Evolutionary conservation across 2,329 filamentous ascomycete genomes (phyloP).

Genomic region (Colletotrichum navitas): DNA sequence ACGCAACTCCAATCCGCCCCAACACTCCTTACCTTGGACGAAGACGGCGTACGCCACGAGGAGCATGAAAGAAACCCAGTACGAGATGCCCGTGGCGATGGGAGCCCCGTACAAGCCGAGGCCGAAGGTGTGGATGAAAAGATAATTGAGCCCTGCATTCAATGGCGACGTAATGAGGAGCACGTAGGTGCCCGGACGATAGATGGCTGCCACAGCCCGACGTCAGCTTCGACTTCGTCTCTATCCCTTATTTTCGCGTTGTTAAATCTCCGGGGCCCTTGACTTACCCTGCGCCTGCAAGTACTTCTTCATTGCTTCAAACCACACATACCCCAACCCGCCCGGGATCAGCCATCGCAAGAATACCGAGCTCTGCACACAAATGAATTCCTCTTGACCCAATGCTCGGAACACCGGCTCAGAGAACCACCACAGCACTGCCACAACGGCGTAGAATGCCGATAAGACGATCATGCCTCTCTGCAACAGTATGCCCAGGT

Average conservation of each 20-base stretch:
- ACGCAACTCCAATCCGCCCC: conserved; percentile 77
- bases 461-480: conserved; percentile 79
- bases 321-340: conserved; percentile 88
- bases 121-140: conserved; percentile 79
- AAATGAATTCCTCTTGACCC: conserved; percentile 84
- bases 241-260: conserved; percentile 28
- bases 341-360: conserved; percentile 81
- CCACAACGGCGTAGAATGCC: conserved; percentile 79
- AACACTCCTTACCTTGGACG: conserved; percentile 79
- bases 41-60: conserved; percentile 80
- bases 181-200: conserved; percentile 85
- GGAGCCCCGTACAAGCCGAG: conserved; percentile 84
- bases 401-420: conserved; percentile 80
- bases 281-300: conserved; percentile 86
- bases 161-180: conserved; percentile 85
- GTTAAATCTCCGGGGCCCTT: not conserved
- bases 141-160: conserved; percentile 83
- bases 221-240: conserved; percentile 5
- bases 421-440: conserved; percentile 79
- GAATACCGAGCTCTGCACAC: conserved; percentile 79
- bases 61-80: conserved; percentile 86
- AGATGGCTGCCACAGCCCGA: conserved; percentile 63
- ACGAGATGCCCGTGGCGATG: conserved; percentile 84
- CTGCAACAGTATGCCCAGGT: conserved; percentile 84
- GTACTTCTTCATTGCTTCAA: conserved; percentile 88